These are phyloP conservation scores for Flaveria trinervia DNA, from an alignment of 129 eudicot genomes.

Conservation along the genomic window DNA sequence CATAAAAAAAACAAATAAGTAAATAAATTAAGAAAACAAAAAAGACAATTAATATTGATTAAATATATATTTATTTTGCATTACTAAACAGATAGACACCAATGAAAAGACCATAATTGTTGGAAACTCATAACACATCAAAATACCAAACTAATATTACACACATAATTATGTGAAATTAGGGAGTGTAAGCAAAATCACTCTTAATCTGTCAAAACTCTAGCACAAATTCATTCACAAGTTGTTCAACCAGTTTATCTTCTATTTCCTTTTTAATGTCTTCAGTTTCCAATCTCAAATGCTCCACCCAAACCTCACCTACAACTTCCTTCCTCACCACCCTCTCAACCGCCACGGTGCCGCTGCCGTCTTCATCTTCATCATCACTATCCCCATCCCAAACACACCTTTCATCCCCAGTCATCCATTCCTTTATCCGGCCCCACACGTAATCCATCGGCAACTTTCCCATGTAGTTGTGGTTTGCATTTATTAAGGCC, in stretches of 20 bases:
- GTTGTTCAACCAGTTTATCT: slow-evolving; percentile 64
- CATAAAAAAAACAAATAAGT: not conserved
- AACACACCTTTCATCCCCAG: slow-evolving; percentile 43
- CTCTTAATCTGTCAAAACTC: slow-evolving; percentile 37
- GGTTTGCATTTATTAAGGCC: slow-evolving; percentile 36
- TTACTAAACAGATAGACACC: slow-evolving; percentile 30
- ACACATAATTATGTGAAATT: slow-evolving; percentile 32
- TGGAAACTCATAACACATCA: slow-evolving; percentile 19
- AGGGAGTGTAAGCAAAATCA: slow-evolving; percentile 20
- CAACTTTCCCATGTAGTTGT: slow-evolving; percentile 10
- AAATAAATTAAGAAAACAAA: not conserved
- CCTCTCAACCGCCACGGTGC: slow-evolving; percentile 49
- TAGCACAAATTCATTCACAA: slow-evolving; percentile 62
- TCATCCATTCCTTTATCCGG: slow-evolving; percentile 63
- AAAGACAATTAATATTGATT: not conserved
- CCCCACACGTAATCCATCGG: slow-evolving; percentile 60
- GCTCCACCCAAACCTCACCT: slow-evolving; percentile 61
- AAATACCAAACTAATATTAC: slow-evolving; percentile 31
- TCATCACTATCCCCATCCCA: slow-evolving; percentile 34
- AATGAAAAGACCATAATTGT: slow-evolving; percentile 33
- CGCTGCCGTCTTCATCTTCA: slow-evolving; percentile 29
- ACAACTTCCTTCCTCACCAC: slow-evolving; percentile 68
- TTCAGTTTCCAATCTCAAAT: slow-evolving; percentile 52
- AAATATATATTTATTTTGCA: slow-evolving; percentile 31
- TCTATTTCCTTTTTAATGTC: slow-evolving; percentile 57